phyloP scores from a whole-genome alignment of 345 rosid genomes.

The Eucalyptus caleyi region DNA sequence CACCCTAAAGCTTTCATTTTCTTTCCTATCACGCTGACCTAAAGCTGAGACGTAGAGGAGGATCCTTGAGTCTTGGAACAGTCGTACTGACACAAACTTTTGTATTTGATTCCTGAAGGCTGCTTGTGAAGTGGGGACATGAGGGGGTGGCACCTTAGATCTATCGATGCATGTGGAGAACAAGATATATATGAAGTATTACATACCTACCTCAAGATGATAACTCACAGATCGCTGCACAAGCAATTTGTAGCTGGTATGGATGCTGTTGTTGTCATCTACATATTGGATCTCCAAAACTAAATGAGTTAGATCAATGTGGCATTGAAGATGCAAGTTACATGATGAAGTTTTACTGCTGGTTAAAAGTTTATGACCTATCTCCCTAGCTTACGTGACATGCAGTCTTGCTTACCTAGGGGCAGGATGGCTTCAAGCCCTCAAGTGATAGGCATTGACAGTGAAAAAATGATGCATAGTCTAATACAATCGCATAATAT shows the following conservation, averaged over 20 bases:
- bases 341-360: not conserved
- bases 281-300: not conserved
- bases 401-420: not conserved
- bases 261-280: not conserved
- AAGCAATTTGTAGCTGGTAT: not conserved
- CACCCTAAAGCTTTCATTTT: not conserved
- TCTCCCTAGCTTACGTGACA: not conserved
- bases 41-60: not conserved
- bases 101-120: not conserved
- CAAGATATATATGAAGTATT: not conserved
- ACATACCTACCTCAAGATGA: not conserved
- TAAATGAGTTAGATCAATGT: not conserved
- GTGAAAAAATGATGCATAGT: not conserved
- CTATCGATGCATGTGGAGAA: not conserved
- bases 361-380: not conserved
- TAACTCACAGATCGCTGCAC: not conserved
- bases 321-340: not conserved
- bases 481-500: not conserved
- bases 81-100: not conserved
- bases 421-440: not conserved
- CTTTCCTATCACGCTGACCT: not conserved
- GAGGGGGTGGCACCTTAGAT: not conserved
- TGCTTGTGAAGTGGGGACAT: not conserved
- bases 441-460: not conserved
- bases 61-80: not conserved